Evolutionary conservation across 768 basidiomycete species (phyloP).

Genomic region (Boletus sp.): DNA sequence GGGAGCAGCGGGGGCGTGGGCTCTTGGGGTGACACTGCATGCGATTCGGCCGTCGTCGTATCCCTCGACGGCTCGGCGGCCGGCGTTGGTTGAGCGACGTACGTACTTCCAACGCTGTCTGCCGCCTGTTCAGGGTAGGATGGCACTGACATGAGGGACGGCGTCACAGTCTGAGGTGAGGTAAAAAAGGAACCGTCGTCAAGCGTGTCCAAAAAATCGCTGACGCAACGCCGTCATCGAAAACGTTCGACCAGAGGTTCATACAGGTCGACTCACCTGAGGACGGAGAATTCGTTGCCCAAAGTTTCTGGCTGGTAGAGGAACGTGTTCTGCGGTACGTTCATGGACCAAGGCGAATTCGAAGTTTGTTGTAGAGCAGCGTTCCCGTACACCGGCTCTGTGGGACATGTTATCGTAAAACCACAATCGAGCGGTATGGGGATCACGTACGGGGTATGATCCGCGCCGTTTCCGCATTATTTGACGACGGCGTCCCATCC

Average conservation of each 20-base stretch:
- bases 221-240: conserved; percentile 26
- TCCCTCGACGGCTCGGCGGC: conserved; percentile 23
- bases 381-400: conserved; percentile 26
- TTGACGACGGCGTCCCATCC: conserved; percentile 27
- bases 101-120: conserved; percentile 13
- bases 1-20: conserved; percentile 57
- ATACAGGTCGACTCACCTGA: conserved; percentile 51
- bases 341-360: conserved; percentile 54
- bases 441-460: conserved; percentile 24
- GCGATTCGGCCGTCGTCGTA: conserved; percentile 23
- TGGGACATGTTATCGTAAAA: background rate
- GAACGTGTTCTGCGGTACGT: conserved; percentile 48
- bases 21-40: conserved; percentile 34
- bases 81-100: conserved; percentile 12
- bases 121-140: conserved; percentile 19
- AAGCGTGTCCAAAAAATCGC: conserved; percentile 86
- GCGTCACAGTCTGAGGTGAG: conserved; percentile 47
- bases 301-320: conserved; percentile 71
- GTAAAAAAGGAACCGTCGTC: conserved; percentile 83
- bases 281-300: conserved; percentile 80
- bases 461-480: conserved; percentile 34
- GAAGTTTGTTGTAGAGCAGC: conserved; percentile 25
- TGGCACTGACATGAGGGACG: conserved; percentile 47
- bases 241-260: background rate
- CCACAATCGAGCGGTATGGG: background rate